phyloP scores from a whole-genome alignment of 768 basidiomycete genomes.

The Collybia sp. region DNA sequence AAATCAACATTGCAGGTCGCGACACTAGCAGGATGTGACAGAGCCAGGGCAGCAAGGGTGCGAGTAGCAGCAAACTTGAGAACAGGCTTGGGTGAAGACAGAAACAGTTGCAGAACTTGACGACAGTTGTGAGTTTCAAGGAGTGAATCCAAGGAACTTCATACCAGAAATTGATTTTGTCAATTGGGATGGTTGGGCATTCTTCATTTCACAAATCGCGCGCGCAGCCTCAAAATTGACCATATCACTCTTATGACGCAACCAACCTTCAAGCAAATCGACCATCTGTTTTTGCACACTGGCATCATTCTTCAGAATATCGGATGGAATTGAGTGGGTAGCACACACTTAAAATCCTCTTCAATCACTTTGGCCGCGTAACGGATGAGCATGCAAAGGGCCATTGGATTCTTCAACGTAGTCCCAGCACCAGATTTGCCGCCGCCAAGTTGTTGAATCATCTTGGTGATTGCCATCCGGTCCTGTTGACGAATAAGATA shows the following conservation, averaged over 20 bases:
- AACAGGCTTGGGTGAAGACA: constrained; percentile 91
- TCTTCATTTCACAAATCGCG: constrained; percentile 94
- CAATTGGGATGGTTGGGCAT: constrained; percentile 71
- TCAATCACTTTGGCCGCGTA: constrained; percentile 99
- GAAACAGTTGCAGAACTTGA: constrained; percentile 88
- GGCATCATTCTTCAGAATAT: neutral
- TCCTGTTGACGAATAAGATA: constrained; percentile 97
- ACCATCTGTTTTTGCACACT: constrained; percentile 92
- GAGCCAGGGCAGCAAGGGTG: constrained; percentile 84
- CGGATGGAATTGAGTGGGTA: neutral
- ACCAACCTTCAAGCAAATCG: constrained; percentile 90
- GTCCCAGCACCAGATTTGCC: constrained; percentile 82
- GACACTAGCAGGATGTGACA: constrained; percentile 82
- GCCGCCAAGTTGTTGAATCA: constrained; percentile 96
- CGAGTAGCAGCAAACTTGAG: constrained; percentile 98
- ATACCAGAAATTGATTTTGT: constrained; percentile 85
- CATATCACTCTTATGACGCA: constrained; percentile 99
- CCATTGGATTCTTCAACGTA: constrained; percentile 92
- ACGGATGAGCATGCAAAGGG: constrained; percentile 96
- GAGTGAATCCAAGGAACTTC: constrained; percentile 17
- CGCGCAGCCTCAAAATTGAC: constrained; percentile 99
- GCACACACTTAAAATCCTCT: constrained; percentile 91
- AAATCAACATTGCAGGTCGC: constrained; percentile 94
- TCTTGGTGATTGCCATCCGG: constrained; percentile 98
- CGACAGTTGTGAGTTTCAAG: constrained; percentile 4